A percentile compares a stretch with the other conserved stretches of the same genome.
Evolutionary conservation across 2,329 filamentous ascomycete species (phyloP).

Genomic region (Didymella segeticola): DNA sequence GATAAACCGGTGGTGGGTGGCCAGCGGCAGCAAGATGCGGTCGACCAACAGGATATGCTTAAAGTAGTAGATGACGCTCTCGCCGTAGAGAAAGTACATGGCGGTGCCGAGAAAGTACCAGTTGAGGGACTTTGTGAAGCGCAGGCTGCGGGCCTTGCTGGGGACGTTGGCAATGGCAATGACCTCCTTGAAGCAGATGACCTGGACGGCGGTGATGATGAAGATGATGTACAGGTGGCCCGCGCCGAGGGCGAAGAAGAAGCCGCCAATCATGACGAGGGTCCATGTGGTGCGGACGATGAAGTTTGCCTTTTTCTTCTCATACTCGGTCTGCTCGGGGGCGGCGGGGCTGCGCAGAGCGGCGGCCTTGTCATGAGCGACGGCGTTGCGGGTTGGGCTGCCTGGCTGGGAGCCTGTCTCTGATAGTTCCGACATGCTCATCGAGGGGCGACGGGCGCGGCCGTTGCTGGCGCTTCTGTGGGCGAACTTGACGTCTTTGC

Average conservation of each 20-base stretch:
- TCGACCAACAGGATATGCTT: slow-evolving; percentile 98
- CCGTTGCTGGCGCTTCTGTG: slow-evolving; percentile 58
- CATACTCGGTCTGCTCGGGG: slow-evolving; percentile 72
- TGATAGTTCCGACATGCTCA: slow-evolving; percentile 75
- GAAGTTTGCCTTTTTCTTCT: slow-evolving; percentile 99
- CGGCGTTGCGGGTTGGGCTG: slow-evolving; percentile 58
- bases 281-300: slow-evolving; percentile 97
- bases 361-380: slow-evolving; percentile 25
- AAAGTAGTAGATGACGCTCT: slow-evolving; percentile 99
- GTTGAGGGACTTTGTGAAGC: slow-evolving; percentile 94
- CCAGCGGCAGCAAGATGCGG: slow-evolving; percentile 87
- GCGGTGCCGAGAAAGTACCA: slow-evolving; percentile 99
- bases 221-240: slow-evolving; percentile 97
- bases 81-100: slow-evolving; percentile 99
- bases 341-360: slow-evolving; percentile 21
- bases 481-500: slow-evolving; percentile 67
- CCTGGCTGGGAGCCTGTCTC: slow-evolving; percentile 62
- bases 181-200: slow-evolving; percentile 98
- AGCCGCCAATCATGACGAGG: slow-evolving; percentile 92
- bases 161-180: slow-evolving; percentile 97
- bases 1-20: slow-evolving; percentile 97
- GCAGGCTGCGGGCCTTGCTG: slow-evolving; percentile 85
- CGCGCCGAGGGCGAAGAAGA: slow-evolving; percentile 91
- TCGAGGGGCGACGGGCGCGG: slow-evolving; percentile 66
- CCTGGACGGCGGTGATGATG: slow-evolving; percentile 90